A percentile compares a stretch with the other conserved stretches of the same genome.
Evolutionary conservation across 768 basidiomycete species (phyloP).

Genomic region (Strobilomyces echinocephalus): DNA sequence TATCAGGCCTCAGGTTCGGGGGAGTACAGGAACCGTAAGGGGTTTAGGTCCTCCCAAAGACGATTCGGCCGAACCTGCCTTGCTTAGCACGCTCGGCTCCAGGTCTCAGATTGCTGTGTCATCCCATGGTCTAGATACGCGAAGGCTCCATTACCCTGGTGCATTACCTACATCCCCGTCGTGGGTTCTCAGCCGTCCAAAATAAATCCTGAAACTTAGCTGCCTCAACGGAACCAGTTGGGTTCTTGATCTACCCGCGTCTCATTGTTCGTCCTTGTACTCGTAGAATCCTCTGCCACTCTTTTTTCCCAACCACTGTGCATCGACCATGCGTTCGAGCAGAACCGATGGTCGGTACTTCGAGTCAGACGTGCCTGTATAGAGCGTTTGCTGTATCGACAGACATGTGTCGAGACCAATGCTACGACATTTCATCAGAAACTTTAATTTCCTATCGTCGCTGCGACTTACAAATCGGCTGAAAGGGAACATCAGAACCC

Average conservation of each 20-base stretch:
- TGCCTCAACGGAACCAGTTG: not conserved
- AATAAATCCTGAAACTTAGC: not conserved
- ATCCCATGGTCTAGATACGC: not conserved
- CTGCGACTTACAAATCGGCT: constrained; percentile 31
- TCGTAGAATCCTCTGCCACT: constrained; percentile 95
- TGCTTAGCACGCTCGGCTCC: not conserved
- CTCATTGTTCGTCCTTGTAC: constrained; percentile 38
- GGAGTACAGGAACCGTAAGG: too few species aligned
- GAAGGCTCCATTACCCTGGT: not conserved
- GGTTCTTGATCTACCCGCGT: not conserved
- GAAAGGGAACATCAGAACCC: constrained; percentile 3
- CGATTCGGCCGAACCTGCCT: not conserved
- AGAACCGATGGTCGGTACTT: constrained; percentile 92
- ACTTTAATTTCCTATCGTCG: not conserved
- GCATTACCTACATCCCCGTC: not conserved
- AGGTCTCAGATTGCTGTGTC: not conserved
- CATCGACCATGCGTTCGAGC: constrained; percentile 94
- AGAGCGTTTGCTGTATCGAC: constrained; percentile 85
- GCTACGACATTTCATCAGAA: constrained; percentile 35
- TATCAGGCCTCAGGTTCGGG: not conserved
- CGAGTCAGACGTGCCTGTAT: constrained; percentile 84
- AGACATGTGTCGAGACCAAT: constrained; percentile 98
- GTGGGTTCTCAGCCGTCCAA: not conserved
- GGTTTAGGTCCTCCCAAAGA: too few species aligned
- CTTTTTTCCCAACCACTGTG: constrained; percentile 90